These are phyloP conservation scores for Metschnikowia arizonensis DNA, from an alignment of 805 yeast genomes.

Conservation along the genomic window DNA sequence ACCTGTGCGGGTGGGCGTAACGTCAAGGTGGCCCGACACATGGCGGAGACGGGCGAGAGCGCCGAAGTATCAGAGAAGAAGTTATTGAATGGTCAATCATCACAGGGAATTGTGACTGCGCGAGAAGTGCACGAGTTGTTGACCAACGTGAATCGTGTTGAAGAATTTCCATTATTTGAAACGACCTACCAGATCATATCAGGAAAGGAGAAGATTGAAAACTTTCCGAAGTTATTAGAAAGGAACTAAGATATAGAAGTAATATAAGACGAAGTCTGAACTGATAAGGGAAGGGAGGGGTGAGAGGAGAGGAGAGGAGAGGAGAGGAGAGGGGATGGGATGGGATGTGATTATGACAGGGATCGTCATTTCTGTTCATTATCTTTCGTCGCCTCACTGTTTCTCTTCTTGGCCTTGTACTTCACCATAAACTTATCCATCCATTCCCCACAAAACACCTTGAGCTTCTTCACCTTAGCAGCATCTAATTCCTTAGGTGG, in stretches of 20 bases:
- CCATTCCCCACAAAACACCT: slow-evolving; percentile 55
- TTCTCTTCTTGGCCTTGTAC: slow-evolving; percentile 37
- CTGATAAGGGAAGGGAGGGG: too few relatives aligned
- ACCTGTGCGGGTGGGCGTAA: slow-evolving; percentile 98
- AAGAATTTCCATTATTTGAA: slow-evolving; percentile 77
- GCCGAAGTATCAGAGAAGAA: slow-evolving; percentile 82
- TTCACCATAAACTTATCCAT: slow-evolving; percentile 63
- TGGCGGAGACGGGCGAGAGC: slow-evolving; percentile 73
- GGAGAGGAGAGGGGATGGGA: too few relatives aligned
- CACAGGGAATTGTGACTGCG: slow-evolving; percentile 91
- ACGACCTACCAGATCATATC: slow-evolving; percentile 81
- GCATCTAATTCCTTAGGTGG: slow-evolving; percentile 57
- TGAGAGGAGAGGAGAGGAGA: too few relatives aligned
- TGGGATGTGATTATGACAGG: too few relatives aligned
- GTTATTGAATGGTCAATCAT: slow-evolving; percentile 90
- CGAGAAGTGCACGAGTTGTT: slow-evolving; percentile 88
- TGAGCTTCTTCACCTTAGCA: slow-evolving; percentile 68
- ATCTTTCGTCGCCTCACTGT: too few relatives aligned
- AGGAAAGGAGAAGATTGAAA: slow-evolving; percentile 68
- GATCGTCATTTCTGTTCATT: too few relatives aligned
- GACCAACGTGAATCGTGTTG: slow-evolving; percentile 44
- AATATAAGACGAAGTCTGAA: neutral
- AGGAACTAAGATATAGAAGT: slow-evolving; percentile 3
- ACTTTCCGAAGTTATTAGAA: slow-evolving; percentile 68
- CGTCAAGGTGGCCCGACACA: slow-evolving; percentile 81